Percentiles rank a stretch among this genome's conserved stretches.
These are phyloP conservation scores for Cucurbitaria berberidis DNA, from an alignment of 2,329 filamentous ascomycete species.

Conservation along the genomic window DNA sequence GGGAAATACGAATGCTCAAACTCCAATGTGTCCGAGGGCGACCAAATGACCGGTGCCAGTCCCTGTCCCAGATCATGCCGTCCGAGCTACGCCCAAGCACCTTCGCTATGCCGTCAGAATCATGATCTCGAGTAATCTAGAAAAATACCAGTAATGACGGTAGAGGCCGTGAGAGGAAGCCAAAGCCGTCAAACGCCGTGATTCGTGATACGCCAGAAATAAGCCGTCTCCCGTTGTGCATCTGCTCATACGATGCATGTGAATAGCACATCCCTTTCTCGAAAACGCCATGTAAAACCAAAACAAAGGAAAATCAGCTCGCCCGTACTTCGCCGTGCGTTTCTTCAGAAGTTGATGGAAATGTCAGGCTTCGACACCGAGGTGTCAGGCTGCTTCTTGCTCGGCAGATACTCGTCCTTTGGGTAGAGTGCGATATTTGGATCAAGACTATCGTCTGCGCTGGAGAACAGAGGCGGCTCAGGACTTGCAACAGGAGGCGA, in stretches of 20 bases:
- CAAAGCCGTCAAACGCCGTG: constrained; percentile 3
- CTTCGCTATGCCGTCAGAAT: constrained; percentile 26
- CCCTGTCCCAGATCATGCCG: not conserved
- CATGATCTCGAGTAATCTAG: constrained; percentile 2
- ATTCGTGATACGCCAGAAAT: not conserved
- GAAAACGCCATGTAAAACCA: not conserved
- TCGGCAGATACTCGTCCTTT: not conserved
- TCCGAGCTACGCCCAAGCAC: constrained; percentile 13
- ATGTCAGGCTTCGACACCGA: not conserved
- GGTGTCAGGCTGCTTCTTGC: not conserved
- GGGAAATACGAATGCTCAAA: not conserved
- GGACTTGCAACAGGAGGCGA: not conserved
- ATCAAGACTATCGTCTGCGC: not conserved
- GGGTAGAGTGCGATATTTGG: not conserved
- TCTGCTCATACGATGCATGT: not conserved
- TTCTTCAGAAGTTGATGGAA: constrained; percentile 6
- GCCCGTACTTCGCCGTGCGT: not conserved
- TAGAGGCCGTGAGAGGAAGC: not conserved
- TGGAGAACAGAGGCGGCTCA: not conserved
- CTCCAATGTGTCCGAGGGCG: not conserved
- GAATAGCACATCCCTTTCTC: not conserved
- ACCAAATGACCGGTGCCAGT: not conserved
- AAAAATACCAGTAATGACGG: constrained; percentile 8
- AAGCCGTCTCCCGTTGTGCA: not conserved
- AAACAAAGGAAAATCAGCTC: not conserved